Percentiles rank a stretch among this genome's conserved stretches.
phyloP scores from a whole-genome alignment of 495 filamentous ascomycete species.

The Acidiella bohemica region DNA sequence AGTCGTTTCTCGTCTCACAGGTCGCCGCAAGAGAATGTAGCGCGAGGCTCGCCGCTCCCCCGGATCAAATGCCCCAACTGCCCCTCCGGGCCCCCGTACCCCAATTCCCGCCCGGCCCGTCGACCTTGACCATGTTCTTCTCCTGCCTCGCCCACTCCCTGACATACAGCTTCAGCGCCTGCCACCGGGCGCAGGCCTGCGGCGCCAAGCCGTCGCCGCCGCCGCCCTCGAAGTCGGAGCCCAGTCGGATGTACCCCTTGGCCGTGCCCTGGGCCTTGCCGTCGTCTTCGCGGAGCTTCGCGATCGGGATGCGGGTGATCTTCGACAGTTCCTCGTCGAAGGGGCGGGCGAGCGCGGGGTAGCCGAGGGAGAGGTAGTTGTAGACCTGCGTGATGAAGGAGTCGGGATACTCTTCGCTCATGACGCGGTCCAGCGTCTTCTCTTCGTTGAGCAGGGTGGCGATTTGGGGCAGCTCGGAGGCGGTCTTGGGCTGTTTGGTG shows the following conservation, averaged over 20 bases:
- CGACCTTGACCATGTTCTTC: conserved; percentile 44
- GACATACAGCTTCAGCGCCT: conserved; percentile 67
- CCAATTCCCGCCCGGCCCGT: conserved; percentile 45
- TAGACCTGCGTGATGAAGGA: conserved; percentile 88
- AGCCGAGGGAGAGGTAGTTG: conserved; percentile 87
- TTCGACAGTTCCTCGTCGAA: conserved; percentile 73
- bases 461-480: conserved; percentile 1
- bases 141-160: conserved; percentile 74
- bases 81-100: conserved; percentile 61
- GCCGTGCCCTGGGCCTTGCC: conserved; percentile 40
- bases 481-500: not conserved
- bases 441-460: conserved; percentile 26
- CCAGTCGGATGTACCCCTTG: conserved; percentile 54
- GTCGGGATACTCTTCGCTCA: conserved; percentile 60
- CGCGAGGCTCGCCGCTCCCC: too few species aligned
- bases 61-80: conserved; percentile 67
- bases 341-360: conserved; percentile 64
- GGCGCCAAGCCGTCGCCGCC: conserved; percentile 28
- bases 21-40: too few species aligned
- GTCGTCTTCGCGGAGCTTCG: conserved; percentile 61
- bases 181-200: conserved; percentile 55
- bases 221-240: conserved; percentile 31
- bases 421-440: conserved; percentile 27
- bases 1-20: too few species aligned
- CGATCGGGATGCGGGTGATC: conserved; percentile 53